phyloP scores from a whole-genome alignment of 108 stramenopile species.

The Nitzschia inconspicua region DNA sequence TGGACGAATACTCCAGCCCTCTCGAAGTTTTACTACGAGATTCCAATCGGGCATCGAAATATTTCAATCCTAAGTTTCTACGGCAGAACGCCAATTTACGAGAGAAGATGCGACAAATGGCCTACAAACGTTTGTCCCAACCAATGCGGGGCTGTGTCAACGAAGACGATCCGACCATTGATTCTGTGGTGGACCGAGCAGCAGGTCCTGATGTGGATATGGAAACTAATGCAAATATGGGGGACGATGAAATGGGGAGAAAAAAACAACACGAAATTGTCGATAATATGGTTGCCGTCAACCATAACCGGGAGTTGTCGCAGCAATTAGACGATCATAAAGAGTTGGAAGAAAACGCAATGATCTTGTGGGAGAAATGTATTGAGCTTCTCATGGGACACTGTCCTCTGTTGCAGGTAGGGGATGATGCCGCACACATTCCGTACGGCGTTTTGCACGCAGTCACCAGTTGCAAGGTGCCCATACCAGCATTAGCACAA shows the following conservation, averaged over 20 bases:
- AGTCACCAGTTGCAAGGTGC: slow-evolving; percentile 20
- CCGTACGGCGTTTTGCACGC: slow-evolving; percentile 10
- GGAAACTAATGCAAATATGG: neutral
- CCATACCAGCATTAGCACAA: slow-evolving; percentile 10
- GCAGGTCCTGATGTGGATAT: neutral
- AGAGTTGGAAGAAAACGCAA: neutral
- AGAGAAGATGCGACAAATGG: too few species aligned
- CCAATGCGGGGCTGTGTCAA: too few species aligned
- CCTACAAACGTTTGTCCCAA: too few species aligned
- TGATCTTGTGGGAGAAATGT: slow-evolving; percentile 5
- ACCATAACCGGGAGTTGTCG: too few species aligned
- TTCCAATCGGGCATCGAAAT: too few species aligned
- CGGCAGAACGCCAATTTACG: too few species aligned
- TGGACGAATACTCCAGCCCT: slow-evolving; percentile 2
- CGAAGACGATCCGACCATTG: too few species aligned
- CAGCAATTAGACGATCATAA: neutral
- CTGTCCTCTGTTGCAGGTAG: too few species aligned
- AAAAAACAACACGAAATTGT: neutral
- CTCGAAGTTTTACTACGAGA: slow-evolving; percentile 4
- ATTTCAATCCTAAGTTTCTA: too few species aligned
- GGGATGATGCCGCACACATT: neutral
- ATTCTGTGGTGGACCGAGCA: too few species aligned
- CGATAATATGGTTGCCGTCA: neutral
- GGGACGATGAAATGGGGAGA: neutral
- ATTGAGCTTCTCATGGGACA: slow-evolving; percentile 1